Base-by-base conservation (phyloP, 1,284 basidiomycete species). In the Puccinia hordei region DNA sequence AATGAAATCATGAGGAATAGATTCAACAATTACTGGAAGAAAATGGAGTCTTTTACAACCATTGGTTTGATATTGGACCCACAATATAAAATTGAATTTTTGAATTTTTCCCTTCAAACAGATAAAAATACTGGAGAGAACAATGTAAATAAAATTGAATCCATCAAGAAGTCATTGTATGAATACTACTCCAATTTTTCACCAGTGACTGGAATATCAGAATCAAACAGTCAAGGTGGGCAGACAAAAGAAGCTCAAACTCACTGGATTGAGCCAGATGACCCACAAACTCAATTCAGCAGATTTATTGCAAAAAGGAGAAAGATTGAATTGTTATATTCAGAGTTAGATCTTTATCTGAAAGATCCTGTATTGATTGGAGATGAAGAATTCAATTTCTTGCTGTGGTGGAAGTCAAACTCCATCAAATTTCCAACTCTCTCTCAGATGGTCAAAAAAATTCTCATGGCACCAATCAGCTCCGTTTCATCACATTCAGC, bases 331-430 rank as follows among this genome's bases (percentile, higher is more conserved):
- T n/a, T 35, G 35, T 1, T 13, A 17, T 41, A 6, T 19, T 33
- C 61, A 35, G 61, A 63, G 61, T 30, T 63, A 17, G 61, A 63
- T 63, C 2, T 63, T 17, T 63, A 63, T n/a, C 35, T 63, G 4
- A 17, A 63, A 9, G 61, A 63, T 27, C 61, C 61, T 12, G 35
- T 35, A 41, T 41, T 41, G 13, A 41, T 63, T 35, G 27, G 22
- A 33, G 19, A 17, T 1, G 9, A n/a, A 9, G 35, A 35, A 13
- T 63, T 35, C 15, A 41, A 63, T 35, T 15, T 63, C 8, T 9
- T 63, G 61, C 30, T 2, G 2, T 63, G 61, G 61, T 63, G 61
- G 61, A 63, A 63, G 35, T n/a, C 15, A 41, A 63, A 63, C 61
- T 30, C 61, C 9, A n/a, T 6, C 17, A 33, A n/a, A 8, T 63